Evolutionary conservation across 75 land plant genomes (phyloP).

Genomic region (Pinus taeda): DNA sequence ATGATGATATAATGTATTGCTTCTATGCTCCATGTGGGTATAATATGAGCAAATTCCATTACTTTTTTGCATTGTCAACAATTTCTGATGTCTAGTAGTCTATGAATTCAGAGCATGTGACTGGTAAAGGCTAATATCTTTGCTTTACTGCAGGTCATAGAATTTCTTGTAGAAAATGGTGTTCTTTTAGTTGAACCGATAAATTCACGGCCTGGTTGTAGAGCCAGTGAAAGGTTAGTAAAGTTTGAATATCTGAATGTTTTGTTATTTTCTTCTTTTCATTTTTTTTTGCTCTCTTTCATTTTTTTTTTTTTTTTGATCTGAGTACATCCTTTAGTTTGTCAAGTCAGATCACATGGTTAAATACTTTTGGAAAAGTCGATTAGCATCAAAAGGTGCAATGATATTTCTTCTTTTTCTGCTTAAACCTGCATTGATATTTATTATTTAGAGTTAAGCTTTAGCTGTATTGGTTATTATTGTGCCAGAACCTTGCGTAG

Average conservation of each 20-base stretch:
- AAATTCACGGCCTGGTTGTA: no score
- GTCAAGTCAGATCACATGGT: not conserved
- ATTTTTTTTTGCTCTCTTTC: not conserved
- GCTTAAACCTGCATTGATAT: not conserved
- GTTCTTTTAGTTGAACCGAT: conserved; percentile 61
- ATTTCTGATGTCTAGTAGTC: not conserved
- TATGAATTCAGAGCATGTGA: not conserved
- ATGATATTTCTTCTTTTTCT: not conserved
- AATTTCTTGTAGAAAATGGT: conserved; percentile 50
- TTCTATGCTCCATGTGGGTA: not conserved
- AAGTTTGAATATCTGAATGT: not conserved
- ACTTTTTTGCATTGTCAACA: not conserved
- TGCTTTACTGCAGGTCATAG: conserved; percentile 53
- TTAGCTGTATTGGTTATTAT: not conserved
- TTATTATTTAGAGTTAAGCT: not conserved
- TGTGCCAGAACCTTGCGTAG: no score
- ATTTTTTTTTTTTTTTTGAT: not conserved
- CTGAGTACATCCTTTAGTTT: not conserved
- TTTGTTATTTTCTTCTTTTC: not conserved
- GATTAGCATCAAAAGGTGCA: not conserved
- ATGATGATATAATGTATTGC: not conserved
- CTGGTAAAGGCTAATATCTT: not conserved
- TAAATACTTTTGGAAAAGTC: not conserved
- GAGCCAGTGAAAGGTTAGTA: conserved; percentile 71
- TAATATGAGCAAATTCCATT: not conserved